Conservation (phyloP, 2,329 filamentous ascomycete genomes). For the Arthrinium phaeospermum region DNA sequence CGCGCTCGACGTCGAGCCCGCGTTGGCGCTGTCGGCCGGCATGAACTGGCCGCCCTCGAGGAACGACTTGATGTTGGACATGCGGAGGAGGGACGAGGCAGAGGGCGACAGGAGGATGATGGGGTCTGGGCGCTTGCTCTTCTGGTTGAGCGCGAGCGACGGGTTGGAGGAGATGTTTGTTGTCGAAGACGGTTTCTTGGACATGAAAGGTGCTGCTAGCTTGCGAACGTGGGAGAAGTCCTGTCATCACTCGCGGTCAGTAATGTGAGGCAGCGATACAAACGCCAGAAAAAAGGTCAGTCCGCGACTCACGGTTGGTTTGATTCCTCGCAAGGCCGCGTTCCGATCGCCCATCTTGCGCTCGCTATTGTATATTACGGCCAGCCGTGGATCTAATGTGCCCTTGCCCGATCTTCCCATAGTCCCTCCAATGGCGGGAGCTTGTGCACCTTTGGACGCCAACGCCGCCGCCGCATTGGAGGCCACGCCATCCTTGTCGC, state of each 20-base stretch:
- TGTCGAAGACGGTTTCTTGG: conserved; percentile 56
- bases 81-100: conserved; percentile 89
- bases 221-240: conserved; percentile 96
- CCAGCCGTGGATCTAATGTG: conserved; percentile 77
- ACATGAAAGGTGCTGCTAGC: conserved; percentile 78
- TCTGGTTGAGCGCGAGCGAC: conserved; percentile 60
- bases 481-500: conserved; percentile 60
- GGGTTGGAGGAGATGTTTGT: conserved; percentile 47
- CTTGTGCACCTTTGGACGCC: conserved; percentile 44
- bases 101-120: conserved; percentile 98
- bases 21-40: conserved; percentile 69
- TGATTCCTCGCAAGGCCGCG: conserved; percentile 82
- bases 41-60: conserved; percentile 84
- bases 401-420: conserved; percentile 65
- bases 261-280: background rate
- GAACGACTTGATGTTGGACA: conserved; percentile 95
- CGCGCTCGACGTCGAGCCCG: conserved; percentile 66
- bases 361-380: conserved; percentile 91
- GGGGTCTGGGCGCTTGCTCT: conserved; percentile 68
- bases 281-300: background rate
- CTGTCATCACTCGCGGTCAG: conserved; percentile 51
- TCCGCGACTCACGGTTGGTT: conserved; percentile 72
- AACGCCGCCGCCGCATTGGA: conserved; percentile 47
- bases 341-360: conserved; percentile 93
- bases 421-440: conserved; percentile 50